A percentile compares a stretch with the other conserved stretches of the same genome.
Conservation (phyloP, 2,329 filamentous ascomycete species). For the Neonectria coccinea region DNA sequence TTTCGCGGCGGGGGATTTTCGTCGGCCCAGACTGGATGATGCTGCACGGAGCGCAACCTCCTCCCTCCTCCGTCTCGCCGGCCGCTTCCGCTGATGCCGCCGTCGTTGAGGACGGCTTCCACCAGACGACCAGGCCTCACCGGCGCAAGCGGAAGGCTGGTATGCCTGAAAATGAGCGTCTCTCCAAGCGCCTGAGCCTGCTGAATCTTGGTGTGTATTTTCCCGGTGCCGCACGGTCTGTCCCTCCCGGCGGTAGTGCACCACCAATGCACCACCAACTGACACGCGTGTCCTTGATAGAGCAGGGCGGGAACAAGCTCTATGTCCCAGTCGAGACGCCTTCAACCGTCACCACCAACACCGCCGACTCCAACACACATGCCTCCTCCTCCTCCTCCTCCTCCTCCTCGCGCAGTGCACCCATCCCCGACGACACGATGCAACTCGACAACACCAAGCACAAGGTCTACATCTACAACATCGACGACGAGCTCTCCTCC, state of each 20-base stretch:
- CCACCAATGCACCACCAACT: slow-evolving; percentile 9
- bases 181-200: slow-evolving; percentile 85
- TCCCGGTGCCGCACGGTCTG: not conserved
- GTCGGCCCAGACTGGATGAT: slow-evolving; percentile 45
- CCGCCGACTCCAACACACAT: slow-evolving; percentile 16
- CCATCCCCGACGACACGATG: slow-evolving; percentile 72
- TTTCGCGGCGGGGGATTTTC: slow-evolving; percentile 24
- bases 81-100: slow-evolving; percentile 28
- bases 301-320: slow-evolving; percentile 72
- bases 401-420: slow-evolving; percentile 37
- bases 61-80: slow-evolving; percentile 42
- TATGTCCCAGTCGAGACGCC: slow-evolving; percentile 73
- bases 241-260: not conserved
- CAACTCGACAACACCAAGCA: slow-evolving; percentile 86
- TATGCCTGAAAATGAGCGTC: slow-evolving; percentile 73
- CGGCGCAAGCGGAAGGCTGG: slow-evolving; percentile 71
- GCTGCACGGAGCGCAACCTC: slow-evolving; percentile 52
- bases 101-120: slow-evolving; percentile 21
- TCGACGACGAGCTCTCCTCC: slow-evolving; percentile 85
- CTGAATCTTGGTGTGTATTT: slow-evolving; percentile 78
- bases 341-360: slow-evolving; percentile 33
- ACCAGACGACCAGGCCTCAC: slow-evolving; percentile 37
- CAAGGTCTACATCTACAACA: slow-evolving; percentile 89
- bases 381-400: slow-evolving; percentile 32
- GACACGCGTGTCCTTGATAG: slow-evolving; percentile 53